These are phyloP conservation scores for Actinomortierella ambigua DNA, from an alignment of 371 early-diverging fungal genomes.

Conservation along the genomic window DNA sequence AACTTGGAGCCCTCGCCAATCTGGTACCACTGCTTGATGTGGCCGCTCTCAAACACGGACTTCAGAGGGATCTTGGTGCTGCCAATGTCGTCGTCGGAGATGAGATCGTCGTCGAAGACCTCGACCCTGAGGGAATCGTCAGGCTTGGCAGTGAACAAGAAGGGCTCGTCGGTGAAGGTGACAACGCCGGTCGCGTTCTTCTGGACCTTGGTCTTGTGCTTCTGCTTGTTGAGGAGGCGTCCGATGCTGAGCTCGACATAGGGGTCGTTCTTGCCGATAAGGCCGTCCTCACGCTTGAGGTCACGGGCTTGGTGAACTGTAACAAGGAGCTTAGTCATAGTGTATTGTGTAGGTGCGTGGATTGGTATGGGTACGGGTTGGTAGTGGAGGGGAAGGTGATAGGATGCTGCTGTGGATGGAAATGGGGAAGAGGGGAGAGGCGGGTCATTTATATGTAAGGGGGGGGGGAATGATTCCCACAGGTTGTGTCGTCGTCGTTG, in stretches of 20 bases:
- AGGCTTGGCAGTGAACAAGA: not conserved
- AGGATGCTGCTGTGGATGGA: no score
- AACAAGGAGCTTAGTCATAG: conserved; percentile 5
- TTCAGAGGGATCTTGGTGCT: conserved; percentile 17
- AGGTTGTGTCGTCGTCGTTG: no score
- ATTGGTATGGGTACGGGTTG: no score
- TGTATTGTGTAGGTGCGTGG: not conserved
- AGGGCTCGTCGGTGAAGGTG: conserved; percentile 11
- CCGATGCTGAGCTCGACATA: conserved; percentile 14
- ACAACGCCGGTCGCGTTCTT: conserved; percentile 9
- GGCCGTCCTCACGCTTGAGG: conserved; percentile 16
- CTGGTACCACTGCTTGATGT: conserved; percentile 16
- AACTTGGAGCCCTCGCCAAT: conserved; percentile 25
- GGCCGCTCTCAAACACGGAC: conserved; percentile 1
- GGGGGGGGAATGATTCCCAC: no score
- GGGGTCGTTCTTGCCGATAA: conserved; percentile 27
- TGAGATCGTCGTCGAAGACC: conserved; percentile 14
- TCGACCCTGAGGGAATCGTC: conserved; percentile 10
- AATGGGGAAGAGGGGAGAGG: no score
- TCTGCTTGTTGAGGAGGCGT: conserved; percentile 7
- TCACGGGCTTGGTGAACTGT: conserved; percentile 10
- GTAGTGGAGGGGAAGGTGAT: no score
- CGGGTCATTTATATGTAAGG: no score
- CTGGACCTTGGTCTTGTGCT: conserved; percentile 9
- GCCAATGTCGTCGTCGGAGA: conserved; percentile 20